These are phyloP conservation scores for Fusarium sp. DNA, from an alignment of 2,329 filamentous ascomycete species.

Conservation along the genomic window DNA sequence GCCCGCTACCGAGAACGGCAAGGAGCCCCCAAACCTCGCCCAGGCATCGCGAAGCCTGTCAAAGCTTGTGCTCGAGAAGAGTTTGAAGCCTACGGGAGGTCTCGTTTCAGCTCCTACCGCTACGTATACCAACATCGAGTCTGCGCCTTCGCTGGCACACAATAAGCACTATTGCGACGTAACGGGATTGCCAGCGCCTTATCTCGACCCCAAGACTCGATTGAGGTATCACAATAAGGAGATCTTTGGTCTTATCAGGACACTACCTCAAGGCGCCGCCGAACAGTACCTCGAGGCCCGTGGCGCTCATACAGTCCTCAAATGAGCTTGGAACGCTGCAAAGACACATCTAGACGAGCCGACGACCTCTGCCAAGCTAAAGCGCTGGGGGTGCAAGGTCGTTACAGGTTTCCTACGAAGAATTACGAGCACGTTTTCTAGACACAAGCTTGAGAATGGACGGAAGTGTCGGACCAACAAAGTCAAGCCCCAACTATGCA, in stretches of 20 bases:
- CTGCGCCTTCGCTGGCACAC: slow-evolving; percentile 88
- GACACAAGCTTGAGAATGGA: slow-evolving; percentile 25
- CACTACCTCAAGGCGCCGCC: slow-evolving; percentile 83
- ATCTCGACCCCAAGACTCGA: slow-evolving; percentile 95
- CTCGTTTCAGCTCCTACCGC: slow-evolving; percentile 73
- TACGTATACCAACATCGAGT: slow-evolving; percentile 98
- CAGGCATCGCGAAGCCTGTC: slow-evolving; percentile 90
- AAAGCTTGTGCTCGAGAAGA: slow-evolving; percentile 91
- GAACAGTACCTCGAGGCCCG: slow-evolving; percentile 92
- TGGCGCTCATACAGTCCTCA: slow-evolving; percentile 93
- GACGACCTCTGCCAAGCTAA: slow-evolving; percentile 3
- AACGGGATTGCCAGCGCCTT: slow-evolving; percentile 91
- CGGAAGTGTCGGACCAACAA: slow-evolving; percentile 83
- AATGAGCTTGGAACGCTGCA: slow-evolving; percentile 66
- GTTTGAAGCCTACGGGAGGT: slow-evolving; percentile 62
- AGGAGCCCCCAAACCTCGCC: slow-evolving; percentile 79
- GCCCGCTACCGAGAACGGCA: slow-evolving; percentile 62
- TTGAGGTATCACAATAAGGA: slow-evolving; percentile 94
- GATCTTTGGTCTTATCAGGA: slow-evolving; percentile 87
- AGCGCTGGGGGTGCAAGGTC: not conserved
- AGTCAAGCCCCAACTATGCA: slow-evolving; percentile 97
- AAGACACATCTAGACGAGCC: slow-evolving; percentile 16
- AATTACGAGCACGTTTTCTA: slow-evolving; percentile 23
- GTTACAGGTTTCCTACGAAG: slow-evolving; percentile 4
- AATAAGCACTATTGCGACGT: slow-evolving; percentile 95